Evolutionary conservation across 2,329 filamentous ascomycete species (phyloP).

Genomic region (Apiospora koreana): DNA sequence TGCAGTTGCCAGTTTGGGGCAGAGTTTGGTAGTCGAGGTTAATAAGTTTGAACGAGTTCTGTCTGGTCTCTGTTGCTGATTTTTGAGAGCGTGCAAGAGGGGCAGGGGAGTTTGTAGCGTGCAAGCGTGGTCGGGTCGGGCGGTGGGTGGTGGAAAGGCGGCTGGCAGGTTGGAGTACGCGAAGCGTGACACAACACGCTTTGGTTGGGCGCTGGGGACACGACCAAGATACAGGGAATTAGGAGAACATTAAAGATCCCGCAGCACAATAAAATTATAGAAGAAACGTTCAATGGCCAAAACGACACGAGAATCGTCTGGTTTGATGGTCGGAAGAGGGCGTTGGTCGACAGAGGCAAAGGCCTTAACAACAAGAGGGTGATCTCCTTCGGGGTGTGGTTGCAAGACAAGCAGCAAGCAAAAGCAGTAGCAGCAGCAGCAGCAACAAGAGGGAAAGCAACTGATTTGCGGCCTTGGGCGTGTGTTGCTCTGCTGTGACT

Average conservation of each 20-base stretch:
- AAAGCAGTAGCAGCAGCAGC: neutral
- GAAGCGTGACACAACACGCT: conserved; percentile 28
- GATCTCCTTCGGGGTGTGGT: conserved; percentile 4
- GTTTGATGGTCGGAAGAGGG: conserved; percentile 19
- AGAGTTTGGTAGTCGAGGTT: conserved; percentile 9
- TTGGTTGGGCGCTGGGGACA: conserved; percentile 23
- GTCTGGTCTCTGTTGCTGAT: neutral
- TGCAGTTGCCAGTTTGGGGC: conserved; percentile 3
- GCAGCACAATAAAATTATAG: conserved; percentile 7
- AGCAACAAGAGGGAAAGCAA: neutral
- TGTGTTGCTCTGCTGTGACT: conserved; percentile 4
- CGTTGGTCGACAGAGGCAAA: conserved; percentile 19
- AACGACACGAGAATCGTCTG: conserved; percentile 26
- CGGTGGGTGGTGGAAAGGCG: neutral
- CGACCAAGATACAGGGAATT: conserved; percentile 19
- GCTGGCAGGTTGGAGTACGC: neutral
- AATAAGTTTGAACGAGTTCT: conserved; percentile 5
- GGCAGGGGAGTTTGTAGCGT: conserved; percentile 12
- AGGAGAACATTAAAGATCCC: conserved; percentile 24
- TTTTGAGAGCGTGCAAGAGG: conserved; percentile 7
- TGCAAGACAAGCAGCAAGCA: conserved; percentile 11
- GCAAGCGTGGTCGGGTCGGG: neutral
- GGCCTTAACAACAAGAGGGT: conserved; percentile 18
- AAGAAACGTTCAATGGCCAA: conserved; percentile 19
- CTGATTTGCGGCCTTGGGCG: neutral